Evolutionary conservation across 139 green algal genomes (phyloP), one percentile per base, ranked within the genome.

Genomic region (Chlorella sp.): DNA sequence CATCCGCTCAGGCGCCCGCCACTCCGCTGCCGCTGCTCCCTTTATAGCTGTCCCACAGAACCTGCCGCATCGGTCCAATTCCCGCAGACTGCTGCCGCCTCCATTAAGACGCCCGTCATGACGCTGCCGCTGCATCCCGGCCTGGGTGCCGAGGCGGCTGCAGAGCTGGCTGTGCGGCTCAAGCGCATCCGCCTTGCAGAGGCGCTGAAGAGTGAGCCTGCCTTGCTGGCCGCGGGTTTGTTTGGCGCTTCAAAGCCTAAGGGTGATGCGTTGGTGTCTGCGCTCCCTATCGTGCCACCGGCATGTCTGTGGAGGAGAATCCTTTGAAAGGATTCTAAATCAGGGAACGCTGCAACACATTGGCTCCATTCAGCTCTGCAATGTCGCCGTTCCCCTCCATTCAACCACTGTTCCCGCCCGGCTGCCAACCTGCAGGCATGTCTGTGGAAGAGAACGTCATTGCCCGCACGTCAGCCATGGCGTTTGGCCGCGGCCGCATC

Each of bases 81-180:
- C 46, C 51, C 16, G 2, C 51, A 60, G 76, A 98, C 96, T 0
- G 97, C 97, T 0, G 90, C 96, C 0, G 77, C 84, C 32, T 78
- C 48, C 51, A 98, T 98, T 86, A 94, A 95, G 90, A 98, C 95
- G 32, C 97, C 97, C 38, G 93, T 98, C 48, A 98, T 99, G 95
- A 98, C 92, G 20, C 86, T 99, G 81, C 94, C 95, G 28, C 78
- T 99, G 86, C 88, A 76, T 64, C 44, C 76, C 6, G 74, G 68
- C n/a, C 58, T 64, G 46, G 73, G 48, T 22, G 58, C 48, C 36
- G 41, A 73, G 60, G 73, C 36, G 38, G 80, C 81, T 0, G 60
- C 92, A 40, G 79, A 85, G 60, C 87, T 99, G 67, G 92, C 93
- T 13, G 92, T 88, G 56, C 92, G 92, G 40, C 91, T 99, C 85